Evolutionary conservation across 2,329 filamentous ascomycete genomes (phyloP).

Genomic region (Aspergillus niger): DNA sequence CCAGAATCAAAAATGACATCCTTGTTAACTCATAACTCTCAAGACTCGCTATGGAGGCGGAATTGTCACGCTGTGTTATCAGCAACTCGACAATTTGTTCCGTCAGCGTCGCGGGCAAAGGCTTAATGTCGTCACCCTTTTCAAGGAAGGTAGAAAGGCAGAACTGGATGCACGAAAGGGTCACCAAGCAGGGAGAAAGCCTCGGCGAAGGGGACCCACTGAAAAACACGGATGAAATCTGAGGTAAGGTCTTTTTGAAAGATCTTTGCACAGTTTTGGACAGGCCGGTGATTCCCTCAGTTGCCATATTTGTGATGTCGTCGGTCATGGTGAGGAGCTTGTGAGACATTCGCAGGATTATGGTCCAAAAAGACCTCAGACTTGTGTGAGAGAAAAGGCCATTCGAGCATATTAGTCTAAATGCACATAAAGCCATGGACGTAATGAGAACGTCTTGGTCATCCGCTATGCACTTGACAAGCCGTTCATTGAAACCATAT

Average conservation of each 20-base stretch:
- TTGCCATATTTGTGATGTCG: constrained; percentile 30
- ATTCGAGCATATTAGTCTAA: constrained; percentile 32
- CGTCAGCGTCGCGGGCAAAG: constrained; percentile 31
- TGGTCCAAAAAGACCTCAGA: constrained; percentile 33
- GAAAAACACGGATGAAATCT: constrained; percentile 30
- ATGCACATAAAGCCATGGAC: constrained; percentile 37
- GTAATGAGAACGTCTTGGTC: constrained; percentile 56
- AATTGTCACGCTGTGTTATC: constrained; percentile 14
- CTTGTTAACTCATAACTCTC: constrained; percentile 29
- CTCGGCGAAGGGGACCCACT: constrained; percentile 18
- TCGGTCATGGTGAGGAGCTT: constrained; percentile 31
- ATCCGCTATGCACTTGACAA: constrained; percentile 64
- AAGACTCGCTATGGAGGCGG: constrained; percentile 1
- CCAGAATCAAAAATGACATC: constrained; percentile 40
- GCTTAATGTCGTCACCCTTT: constrained; percentile 30
- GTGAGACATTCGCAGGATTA: constrained; percentile 32
- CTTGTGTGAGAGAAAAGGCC: constrained; percentile 32
- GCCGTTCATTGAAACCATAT: constrained; percentile 68
- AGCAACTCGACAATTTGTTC: constrained; percentile 34
- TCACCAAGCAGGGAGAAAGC: constrained; percentile 36
- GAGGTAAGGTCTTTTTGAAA: constrained; percentile 29
- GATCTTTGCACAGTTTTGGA: constrained; percentile 35
- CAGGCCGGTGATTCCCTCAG: constrained; percentile 25
- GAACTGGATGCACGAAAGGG: constrained; percentile 36
- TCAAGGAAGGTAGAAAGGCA: constrained; percentile 36